Evolutionary conservation across 31 red algal genomes (phyloP).

Genomic region (Asparagopsis taxiformis): DNA sequence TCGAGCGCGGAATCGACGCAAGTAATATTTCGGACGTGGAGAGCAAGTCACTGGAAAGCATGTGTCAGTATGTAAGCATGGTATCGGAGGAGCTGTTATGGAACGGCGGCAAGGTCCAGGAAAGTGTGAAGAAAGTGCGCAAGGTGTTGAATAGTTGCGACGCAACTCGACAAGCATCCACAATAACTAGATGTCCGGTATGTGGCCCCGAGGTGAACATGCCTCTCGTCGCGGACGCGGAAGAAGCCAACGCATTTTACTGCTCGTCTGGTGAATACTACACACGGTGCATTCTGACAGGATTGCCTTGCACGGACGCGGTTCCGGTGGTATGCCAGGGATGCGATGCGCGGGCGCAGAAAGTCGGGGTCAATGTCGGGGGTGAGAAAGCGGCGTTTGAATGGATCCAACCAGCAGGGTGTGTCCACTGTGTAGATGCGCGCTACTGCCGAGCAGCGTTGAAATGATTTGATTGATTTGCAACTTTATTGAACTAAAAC

Average conservation of each 20-base stretch:
- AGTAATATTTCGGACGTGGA: not conserved
- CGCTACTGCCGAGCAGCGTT: constrained; percentile 14
- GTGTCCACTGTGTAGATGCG: constrained; percentile 20
- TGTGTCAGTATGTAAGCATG: constrained; percentile 10
- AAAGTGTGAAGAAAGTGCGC: not conserved
- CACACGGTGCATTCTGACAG: constrained; percentile 32
- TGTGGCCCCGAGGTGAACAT: constrained; percentile 11
- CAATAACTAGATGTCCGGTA: constrained; percentile 3
- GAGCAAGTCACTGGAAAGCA: constrained; percentile 9
- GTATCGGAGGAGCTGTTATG: not conserved
- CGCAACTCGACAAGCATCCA: not conserved
- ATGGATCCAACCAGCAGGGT: constrained; percentile 9
- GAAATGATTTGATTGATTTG: constrained; percentile 3
- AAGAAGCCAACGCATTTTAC: not conserved
- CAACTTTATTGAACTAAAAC: not conserved
- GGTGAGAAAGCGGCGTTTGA: constrained; percentile 1
- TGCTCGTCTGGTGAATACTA: constrained; percentile 8
- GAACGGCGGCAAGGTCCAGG: not conserved
- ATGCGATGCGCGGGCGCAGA: constrained; percentile 18
- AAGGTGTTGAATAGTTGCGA: not conserved
- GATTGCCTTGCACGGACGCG: constrained; percentile 17
- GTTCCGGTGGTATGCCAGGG: constrained; percentile 25
- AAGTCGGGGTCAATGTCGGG: not conserved
- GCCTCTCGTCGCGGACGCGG: not conserved
- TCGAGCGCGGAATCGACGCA: not conserved